Evolutionary conservation across 164 flowering plant species (phyloP).

Genomic region (Buxus sempervirens): DNA sequence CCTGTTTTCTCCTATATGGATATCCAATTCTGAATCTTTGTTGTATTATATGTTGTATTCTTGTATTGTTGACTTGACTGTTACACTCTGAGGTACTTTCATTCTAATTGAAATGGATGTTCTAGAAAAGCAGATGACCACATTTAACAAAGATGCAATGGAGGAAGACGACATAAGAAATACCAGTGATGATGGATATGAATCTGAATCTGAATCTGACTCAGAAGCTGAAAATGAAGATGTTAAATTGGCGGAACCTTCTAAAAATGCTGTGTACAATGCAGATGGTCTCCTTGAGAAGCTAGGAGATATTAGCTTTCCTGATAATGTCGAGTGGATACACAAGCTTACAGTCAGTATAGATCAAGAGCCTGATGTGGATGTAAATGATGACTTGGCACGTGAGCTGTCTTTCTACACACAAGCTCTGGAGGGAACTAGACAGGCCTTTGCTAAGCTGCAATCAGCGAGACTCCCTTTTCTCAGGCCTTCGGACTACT

Average conservation of each 20-base stretch:
- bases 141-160: conserved; percentile 14
- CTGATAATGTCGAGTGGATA: conserved; percentile 68
- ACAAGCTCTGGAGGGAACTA: conserved; percentile 83
- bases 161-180: conserved; percentile 29
- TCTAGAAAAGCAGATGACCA: conserved; percentile 8
- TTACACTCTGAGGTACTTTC: not conserved
- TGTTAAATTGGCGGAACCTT: conserved; percentile 52
- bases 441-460: conserved; percentile 58
- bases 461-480: conserved; percentile 73
- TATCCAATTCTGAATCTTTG: too few relatives aligned
- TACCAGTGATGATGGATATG: conserved; percentile 26
- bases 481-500: conserved; percentile 84
- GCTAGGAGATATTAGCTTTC: conserved; percentile 82
- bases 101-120: conserved; percentile 17
- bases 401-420: conserved; percentile 80
- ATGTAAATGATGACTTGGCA: conserved; percentile 81
- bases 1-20: too few relatives aligned
- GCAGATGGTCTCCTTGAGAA: conserved; percentile 69
- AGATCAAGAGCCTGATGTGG: conserved; percentile 57
- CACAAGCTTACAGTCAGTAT: conserved; percentile 59
- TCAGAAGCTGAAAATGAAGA: conserved; percentile 51
- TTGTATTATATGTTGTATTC: too few relatives aligned
- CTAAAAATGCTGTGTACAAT: conserved; percentile 57
- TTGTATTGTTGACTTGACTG: too few relatives aligned
- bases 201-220: conserved; percentile 41